Conservation (phyloP, 2,329 filamentous ascomycete species). For the Pseudogymnoascus sp. region DNA sequence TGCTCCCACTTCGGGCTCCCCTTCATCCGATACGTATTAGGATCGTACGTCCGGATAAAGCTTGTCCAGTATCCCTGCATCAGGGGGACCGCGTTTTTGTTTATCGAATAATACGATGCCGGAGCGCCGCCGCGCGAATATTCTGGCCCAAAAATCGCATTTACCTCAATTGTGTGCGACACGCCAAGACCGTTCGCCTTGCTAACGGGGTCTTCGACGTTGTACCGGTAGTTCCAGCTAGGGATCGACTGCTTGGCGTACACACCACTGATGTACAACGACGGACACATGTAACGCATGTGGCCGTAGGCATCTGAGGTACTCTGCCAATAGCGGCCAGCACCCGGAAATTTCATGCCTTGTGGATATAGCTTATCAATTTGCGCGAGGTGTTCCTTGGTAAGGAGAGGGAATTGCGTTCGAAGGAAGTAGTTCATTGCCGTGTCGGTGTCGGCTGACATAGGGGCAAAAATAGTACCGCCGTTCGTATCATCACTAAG, state of each 20-base stretch:
- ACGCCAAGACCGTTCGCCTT: conserved; percentile 52
- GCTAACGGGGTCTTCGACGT: conserved; percentile 52
- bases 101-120: conserved; percentile 47
- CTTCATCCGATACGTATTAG: conserved; percentile 46
- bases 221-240: conserved; percentile 61
- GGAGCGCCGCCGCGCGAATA: conserved; percentile 45
- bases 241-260: conserved; percentile 21
- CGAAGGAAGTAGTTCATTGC: conserved; percentile 49
- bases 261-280: conserved; percentile 40
- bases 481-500: conserved; percentile 53
- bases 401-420: conserved; percentile 51
- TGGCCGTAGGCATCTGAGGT: conserved; percentile 54
- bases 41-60: conserved; percentile 60
- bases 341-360: conserved; percentile 37
- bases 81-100: conserved; percentile 49
- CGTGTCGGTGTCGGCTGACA: conserved; percentile 37
- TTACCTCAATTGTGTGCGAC: conserved; percentile 58
- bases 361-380: conserved; percentile 51
- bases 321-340: conserved; percentile 51
- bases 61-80: conserved; percentile 68
- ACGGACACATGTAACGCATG: conserved; percentile 57
- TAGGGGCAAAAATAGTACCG: conserved; percentile 54
- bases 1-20: conserved; percentile 45
- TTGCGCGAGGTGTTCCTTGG: conserved; percentile 38
- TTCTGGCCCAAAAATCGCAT: conserved; percentile 59